Base-by-base conservation (phyloP, 306 rosid species). In the Gastrolobium villosum region DNA sequence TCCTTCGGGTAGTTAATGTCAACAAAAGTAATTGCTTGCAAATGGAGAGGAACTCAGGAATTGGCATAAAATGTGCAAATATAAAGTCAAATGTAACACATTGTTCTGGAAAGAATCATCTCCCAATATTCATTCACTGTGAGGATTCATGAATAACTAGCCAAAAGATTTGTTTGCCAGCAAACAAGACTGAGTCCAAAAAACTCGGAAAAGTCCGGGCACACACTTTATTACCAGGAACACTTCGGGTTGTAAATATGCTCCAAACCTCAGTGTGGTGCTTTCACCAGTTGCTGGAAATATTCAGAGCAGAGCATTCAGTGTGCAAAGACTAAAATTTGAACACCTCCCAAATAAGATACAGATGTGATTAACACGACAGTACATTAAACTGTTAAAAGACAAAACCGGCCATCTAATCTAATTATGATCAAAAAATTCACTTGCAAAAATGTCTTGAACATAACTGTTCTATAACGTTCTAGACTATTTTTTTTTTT, bases 261-360 rank as follows among this genome's bases (percentile, higher is more conserved):
- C 81, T 76, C 84, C 79, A 48, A 66, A 67, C 72, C 87, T 92
- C 84, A 91, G 3, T 82, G 83, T 10, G 82, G 15, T 32, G 94
- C 90, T 86, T 88, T 89, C 60, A 14, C 90, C 86, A 78, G 35
- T 72, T 78, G 84, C 99, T 95, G 97, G 50, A 90, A 78, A 78
- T 15, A 73, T 77, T 54, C 46, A 54, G 15, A 50, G 9, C 68
- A 77, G 15, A 50, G 9, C 68, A 77, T 79, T 50, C 15, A 48
- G 56, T 80, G 72, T 77, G 85, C 61, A 74, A 52, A 52, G 66
- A 71, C 37, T 49, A 61, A 14, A 72, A 56, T 45, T 57, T 54
- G 20, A 40, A 32, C 68, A 65, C 54, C 55, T 13, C 14, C 36
- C 41, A 65, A 76, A 34, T 20, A 75, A 46, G 70, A 72, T 39